phyloP scores from a whole-genome alignment of 257 asterid genomes.

The Solanum arcanum region DNA sequence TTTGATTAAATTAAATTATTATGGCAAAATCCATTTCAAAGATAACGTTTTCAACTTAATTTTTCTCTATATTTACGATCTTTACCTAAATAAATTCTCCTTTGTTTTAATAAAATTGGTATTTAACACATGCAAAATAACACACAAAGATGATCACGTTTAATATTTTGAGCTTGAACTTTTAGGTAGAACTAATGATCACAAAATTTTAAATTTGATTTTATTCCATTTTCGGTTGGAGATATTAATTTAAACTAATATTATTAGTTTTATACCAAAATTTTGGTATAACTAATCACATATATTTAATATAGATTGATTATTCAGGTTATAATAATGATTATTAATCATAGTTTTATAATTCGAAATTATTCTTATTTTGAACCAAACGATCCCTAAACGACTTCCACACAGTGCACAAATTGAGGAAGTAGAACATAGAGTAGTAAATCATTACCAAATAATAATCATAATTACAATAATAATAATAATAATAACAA shows the following conservation, averaged over 20 bases:
- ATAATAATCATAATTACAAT: too few species aligned
- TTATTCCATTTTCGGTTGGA: not conserved
- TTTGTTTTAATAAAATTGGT: not conserved
- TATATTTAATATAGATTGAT: not conserved
- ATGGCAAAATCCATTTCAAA: accelerated
- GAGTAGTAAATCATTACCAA: not conserved
- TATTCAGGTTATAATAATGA: not conserved
- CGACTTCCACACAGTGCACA: not conserved
- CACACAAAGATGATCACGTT: not conserved
- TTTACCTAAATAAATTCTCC: not conserved
- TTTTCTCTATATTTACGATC: not conserved
- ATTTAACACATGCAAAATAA: not conserved
- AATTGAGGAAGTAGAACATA: not conserved
- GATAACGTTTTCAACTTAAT: accelerated
- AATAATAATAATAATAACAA: too few species aligned
- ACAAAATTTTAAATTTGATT: not conserved
- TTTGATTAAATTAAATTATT: accelerated
- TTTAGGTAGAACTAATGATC: not conserved
- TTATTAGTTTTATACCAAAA: not conserved
- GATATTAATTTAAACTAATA: not conserved
- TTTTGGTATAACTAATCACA: not conserved
- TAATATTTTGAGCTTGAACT: not conserved
- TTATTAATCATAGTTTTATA: not conserved
- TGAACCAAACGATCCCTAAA: not conserved
- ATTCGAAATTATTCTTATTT: not conserved